Evolutionary conservation across 2,329 filamentous ascomycete genomes (phyloP), one percentile per base, ranked within the genome.

Genomic region (Cladosporium sphaerospermum): DNA sequence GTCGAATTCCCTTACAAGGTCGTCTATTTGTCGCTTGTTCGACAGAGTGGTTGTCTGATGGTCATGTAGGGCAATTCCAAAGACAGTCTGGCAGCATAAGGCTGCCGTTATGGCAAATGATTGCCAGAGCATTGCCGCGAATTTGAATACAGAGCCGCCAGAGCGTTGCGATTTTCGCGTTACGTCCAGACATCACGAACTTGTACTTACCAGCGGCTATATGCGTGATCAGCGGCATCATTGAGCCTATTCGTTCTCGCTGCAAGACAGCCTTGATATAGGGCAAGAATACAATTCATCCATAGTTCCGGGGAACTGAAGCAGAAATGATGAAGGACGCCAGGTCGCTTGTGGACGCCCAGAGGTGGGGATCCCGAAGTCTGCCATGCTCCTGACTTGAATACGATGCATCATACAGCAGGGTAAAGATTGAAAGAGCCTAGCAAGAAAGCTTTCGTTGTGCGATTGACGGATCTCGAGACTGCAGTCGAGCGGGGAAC

Each of bases 11-110:
- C 47, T 28, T 34, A 51, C 48, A 2, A 51, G 13, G n/a, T 51
- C 48, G 18, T 51, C 40, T 16, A 19, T 19, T 11, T 51, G 48
- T 16, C 48, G 40, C 9, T 51, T 51, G 40, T 51, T 40, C 4
- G 48, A 18, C 9, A 14, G 19, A 10, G 44, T 39, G 40, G 14
- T 31, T 18, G 44, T 28, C 18, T 14, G 23, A 16, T 44, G 11
- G 10, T 28, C 40, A 7, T 40, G 6, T 3, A 44, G 8, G 9
- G 11, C n/a, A 11, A 44, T 6, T n/a, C 39, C 48, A 11, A 37
- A 11, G 4, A 18, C 48, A 31, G n/a, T 23, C 13, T 14, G 9
- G 19, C 18, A 44, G 41, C 13, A 37, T 10, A 44, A 10, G 1
- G 32, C 39, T 36, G 10, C 16, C 13, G 9, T 2, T 4, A 44